Evolutionary conservation across 805 yeast species (phyloP).

Genomic region (Zygosaccharomyces siamensis): DNA sequence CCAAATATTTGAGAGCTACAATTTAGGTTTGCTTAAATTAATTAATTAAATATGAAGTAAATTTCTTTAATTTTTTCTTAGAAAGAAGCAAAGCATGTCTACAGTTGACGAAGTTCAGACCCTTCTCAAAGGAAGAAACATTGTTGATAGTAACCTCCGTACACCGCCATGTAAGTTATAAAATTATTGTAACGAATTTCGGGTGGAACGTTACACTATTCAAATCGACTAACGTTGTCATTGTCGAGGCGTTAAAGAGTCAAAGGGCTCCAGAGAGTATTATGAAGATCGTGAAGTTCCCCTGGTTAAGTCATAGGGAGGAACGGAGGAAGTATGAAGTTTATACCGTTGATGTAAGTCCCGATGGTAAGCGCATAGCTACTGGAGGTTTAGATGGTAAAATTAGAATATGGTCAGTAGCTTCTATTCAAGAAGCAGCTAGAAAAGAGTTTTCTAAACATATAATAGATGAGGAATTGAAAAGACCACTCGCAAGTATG

Average conservation of each 20-base stretch:
- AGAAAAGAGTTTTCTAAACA: conserved; percentile 8
- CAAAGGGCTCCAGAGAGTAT: conserved; percentile 4
- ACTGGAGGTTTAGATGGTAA: conserved; percentile 94
- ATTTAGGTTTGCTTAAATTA: too few species aligned
- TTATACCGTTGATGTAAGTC: conserved; percentile 73
- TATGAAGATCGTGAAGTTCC: conserved; percentile 64
- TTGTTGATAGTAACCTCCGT: conserved; percentile 15
- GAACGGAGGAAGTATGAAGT: conserved; percentile 79
- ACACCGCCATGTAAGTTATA: neutral
- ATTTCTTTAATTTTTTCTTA: neutral
- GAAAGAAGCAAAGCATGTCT: too few species aligned
- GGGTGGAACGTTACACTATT: neutral
- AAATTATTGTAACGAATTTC: neutral
- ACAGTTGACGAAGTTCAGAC: neutral
- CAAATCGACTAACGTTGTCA: neutral
- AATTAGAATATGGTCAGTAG: conserved; percentile 80
- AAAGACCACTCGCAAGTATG: conserved; percentile 78
- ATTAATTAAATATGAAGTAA: too few species aligned
- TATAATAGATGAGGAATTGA: conserved; percentile 18
- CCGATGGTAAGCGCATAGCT: conserved; percentile 81
- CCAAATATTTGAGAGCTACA: too few species aligned
- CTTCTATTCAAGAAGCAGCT: conserved; percentile 45
- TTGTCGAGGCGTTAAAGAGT: neutral
- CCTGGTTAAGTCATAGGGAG: conserved; percentile 72
- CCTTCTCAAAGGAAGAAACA: neutral